Conservation (phyloP, 129 eudicot genomes). For the Ambrosia trifida region DNA sequence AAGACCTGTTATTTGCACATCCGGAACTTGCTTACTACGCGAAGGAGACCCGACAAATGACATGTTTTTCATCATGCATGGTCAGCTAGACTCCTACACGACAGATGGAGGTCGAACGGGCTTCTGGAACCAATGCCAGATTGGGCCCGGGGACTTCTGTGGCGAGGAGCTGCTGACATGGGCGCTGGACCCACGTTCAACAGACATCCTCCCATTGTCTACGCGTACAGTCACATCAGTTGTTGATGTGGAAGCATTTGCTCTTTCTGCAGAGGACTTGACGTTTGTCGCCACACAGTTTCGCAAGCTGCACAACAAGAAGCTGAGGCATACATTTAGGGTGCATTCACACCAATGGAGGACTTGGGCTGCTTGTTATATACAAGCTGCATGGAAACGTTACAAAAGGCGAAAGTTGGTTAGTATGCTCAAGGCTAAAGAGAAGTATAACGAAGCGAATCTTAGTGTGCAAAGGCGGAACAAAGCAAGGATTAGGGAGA, state of each 20-base stretch:
- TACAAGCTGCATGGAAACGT: conserved; percentile 71
- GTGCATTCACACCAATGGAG: conserved; percentile 85
- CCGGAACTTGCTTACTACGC: conserved; percentile 51
- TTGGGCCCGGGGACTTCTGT: conserved; percentile 80
- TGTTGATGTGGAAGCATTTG: conserved; percentile 74
- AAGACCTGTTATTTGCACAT: conserved; percentile 53
- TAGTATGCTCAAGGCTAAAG: conserved; percentile 43
- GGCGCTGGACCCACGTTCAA: conserved; percentile 67
- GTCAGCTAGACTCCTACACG: conserved; percentile 1
- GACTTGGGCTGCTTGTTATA: conserved; percentile 89
- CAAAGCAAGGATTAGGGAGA: conserved; percentile 25
- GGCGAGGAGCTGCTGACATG: conserved; percentile 82
- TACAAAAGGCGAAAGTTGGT: conserved; percentile 50
- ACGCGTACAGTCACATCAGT: conserved; percentile 64
- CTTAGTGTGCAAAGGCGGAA: conserved; percentile 18
- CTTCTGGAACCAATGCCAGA: conserved; percentile 51
- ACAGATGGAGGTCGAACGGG: conserved; percentile 40
- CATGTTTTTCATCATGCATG: conserved; percentile 71
- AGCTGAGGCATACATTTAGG: conserved; percentile 65
- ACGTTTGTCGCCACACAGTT: conserved; percentile 67
- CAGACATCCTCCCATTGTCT: conserved; percentile 60
- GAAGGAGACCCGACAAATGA: conserved; percentile 74
- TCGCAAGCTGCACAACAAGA: conserved; percentile 63
- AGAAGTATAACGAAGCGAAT: conserved; percentile 30
- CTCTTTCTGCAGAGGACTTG: conserved; percentile 58